Conservation (phyloP, 306 rosid species). For the Adenanthera pavonina region DNA sequence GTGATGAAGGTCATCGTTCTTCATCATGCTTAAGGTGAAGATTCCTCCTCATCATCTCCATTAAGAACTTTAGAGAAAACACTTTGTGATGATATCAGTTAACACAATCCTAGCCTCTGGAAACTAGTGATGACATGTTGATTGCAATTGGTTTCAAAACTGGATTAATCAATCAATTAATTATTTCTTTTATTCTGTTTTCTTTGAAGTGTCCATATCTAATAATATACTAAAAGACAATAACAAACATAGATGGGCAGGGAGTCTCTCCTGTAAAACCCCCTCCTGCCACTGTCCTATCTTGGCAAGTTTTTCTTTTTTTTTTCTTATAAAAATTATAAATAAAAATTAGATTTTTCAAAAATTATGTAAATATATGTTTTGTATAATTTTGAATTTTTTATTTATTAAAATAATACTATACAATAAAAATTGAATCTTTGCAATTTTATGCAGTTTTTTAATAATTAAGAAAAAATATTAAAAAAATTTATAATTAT, state of each 20-base stretch:
- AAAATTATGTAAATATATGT: too few species aligned
- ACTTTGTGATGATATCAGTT: conserved; percentile 3
- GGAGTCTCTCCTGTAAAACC: background rate
- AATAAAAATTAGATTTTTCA: too few species aligned
- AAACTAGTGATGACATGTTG: background rate
- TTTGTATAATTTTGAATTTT: too few species aligned
- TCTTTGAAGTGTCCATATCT: background rate
- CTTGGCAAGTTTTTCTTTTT: too few species aligned
- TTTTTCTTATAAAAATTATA: too few species aligned
- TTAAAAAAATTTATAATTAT: too few species aligned
- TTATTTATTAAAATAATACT: too few species aligned
- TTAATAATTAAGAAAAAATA: too few species aligned
- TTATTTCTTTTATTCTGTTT: background rate
- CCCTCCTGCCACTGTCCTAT: too few species aligned
- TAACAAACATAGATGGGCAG: background rate
- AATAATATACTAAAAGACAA: background rate
- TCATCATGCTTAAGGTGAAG: conserved; percentile 21
- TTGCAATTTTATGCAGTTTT: too few species aligned
- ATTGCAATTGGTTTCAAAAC: conserved; percentile 9
- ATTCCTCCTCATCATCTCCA: conserved; percentile 35
- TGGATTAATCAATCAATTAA: background rate
- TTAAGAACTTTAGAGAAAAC: background rate
- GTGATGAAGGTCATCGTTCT: conserved; percentile 21
- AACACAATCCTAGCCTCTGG: background rate
- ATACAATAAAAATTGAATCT: too few species aligned